Evolutionary conservation across 2,329 filamentous ascomycete species (phyloP).

Genomic region (Bipolaris zeicola): DNA sequence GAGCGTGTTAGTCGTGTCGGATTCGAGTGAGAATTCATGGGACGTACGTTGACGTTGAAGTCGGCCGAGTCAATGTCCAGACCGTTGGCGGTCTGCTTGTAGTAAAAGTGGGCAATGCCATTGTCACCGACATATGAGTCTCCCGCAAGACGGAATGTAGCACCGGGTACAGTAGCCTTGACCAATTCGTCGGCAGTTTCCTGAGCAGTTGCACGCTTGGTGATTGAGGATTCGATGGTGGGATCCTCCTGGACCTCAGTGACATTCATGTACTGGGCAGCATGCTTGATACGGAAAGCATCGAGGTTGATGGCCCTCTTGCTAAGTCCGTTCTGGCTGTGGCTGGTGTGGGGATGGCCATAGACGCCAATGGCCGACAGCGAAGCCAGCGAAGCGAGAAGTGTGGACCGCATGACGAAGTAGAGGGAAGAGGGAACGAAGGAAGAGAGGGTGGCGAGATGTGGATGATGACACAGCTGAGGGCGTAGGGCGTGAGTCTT

Average conservation of each 20-base stretch:
- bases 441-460: conserved; percentile 18
- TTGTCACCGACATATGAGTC: conserved; percentile 63
- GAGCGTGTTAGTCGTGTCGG: background rate
- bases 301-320: conserved; percentile 39
- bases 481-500: conserved; percentile 13
- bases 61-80: conserved; percentile 66
- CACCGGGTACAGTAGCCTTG: conserved; percentile 41
- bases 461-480: conserved; percentile 3
- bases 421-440: conserved; percentile 20
- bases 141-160: conserved; percentile 57
- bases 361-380: conserved; percentile 30
- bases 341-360: conserved; percentile 28
- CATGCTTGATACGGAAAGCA: conserved; percentile 37
- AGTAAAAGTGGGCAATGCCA: conserved; percentile 63
- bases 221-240: conserved; percentile 20
- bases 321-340: conserved; percentile 21
- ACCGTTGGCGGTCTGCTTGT: conserved; percentile 64
- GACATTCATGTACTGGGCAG: conserved; percentile 32
- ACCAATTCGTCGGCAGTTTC: conserved; percentile 43
- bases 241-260: conserved; percentile 26
- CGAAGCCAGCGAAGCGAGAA: conserved; percentile 39
- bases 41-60: conserved; percentile 64
- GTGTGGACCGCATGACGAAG: conserved; percentile 37
- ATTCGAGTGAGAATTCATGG: background rate
- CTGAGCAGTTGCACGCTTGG: conserved; percentile 33